Base-by-base conservation (phyloP, 352 stramenopile genomes). In the Thraustochytrium sp. region DNA sequence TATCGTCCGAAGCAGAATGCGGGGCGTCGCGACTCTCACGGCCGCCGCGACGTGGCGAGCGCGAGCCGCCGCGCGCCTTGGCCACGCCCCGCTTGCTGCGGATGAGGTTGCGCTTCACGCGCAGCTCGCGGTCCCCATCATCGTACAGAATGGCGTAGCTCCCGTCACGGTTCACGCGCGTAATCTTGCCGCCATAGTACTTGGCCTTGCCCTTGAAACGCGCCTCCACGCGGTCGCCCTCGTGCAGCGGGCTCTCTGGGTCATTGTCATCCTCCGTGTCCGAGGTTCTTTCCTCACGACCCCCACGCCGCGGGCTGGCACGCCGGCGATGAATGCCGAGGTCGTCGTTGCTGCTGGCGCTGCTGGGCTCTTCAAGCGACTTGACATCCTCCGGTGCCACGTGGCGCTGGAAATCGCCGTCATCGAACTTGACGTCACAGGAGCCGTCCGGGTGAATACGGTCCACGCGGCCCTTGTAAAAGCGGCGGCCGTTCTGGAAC, bases 141-240 rank as follows among this genome's bases (percentile, higher is more conserved):
- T 94, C 89, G 84, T 94, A 94, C 51, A 91, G 84, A 65, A 89
- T 88, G 65, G 93, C 88, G 55, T 91, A 95, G 1, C 89, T 93
- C 0, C 90, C 90, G 76, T 94, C 90, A 48, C 87, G 78, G 40
- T 90, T 86, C 2, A 89, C 88, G 8, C 87, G 85, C 8, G 86
- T 86, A 46, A 96, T 93, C 8, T 85, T 89, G 2, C 93, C 92
- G 16, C 87, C 88, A 26, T 93, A 96, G 87, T 90, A 95, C 61
- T 88, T 92, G 21, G 85, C 87, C 65, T 88, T 87, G 38, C 89
- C 91, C 5, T 90, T 87, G 75, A 91, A 93, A 13, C 80, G 86
- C 18, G 90, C 91, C 65, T 94, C 89, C 5, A 94, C 84, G 13
- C 84, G 89, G 37, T 91, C 88, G 23, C 89, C 89, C 51, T 80